Evolutionary conservation across 345 rosid genomes (phyloP).

Genomic region (Rhodamnia rubescens): DNA sequence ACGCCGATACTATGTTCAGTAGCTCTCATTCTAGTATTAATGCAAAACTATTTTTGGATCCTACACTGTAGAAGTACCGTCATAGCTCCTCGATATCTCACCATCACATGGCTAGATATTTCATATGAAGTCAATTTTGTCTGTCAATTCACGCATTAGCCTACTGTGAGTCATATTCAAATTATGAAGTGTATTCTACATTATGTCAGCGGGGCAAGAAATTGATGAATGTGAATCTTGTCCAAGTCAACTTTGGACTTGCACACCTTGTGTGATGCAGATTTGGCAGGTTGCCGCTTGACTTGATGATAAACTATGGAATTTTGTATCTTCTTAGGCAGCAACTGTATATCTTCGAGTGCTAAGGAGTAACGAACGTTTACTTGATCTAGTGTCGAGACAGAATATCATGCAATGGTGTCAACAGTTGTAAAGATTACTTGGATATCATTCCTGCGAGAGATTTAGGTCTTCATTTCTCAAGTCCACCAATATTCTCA

Average conservation of each 20-base stretch:
- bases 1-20: fast-evolving
- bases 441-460: background rate
- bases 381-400: background rate
- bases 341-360: background rate
- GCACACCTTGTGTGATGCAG: background rate
- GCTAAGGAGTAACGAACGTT: background rate
- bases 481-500: background rate
- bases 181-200: background rate
- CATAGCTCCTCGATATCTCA: background rate
- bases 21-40: background rate
- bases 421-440: background rate
- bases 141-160: background rate
- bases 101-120: background rate
- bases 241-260: background rate
- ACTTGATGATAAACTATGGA: background rate
- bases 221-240: background rate
- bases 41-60: background rate
- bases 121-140: background rate
- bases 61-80: background rate
- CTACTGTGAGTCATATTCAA: background rate
- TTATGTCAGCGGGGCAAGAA: background rate
- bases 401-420: background rate
- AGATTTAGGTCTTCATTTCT: fast-evolving
- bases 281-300: background rate
- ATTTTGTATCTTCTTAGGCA: background rate